Percentiles rank a stretch among this genome's conserved stretches.
Conservation (phyloP, 208 protist species). For the Leishmania tarentolae region DNA sequence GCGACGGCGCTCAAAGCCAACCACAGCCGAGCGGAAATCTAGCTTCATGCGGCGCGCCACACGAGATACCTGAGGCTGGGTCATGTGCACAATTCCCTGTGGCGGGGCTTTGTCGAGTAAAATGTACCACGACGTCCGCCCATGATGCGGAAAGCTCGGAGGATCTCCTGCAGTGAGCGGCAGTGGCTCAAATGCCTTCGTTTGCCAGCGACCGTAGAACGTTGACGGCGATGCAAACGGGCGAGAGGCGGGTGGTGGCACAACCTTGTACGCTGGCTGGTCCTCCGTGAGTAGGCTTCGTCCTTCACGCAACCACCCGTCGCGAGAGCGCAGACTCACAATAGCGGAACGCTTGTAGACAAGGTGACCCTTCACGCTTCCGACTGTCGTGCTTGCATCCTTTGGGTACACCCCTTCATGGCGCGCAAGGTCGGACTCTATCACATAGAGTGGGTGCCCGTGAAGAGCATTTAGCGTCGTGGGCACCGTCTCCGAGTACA, state of each 20-base stretch:
- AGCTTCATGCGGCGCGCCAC: conserved; percentile 84
- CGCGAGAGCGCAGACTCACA: conserved; percentile 75
- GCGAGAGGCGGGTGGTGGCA: conserved; percentile 78
- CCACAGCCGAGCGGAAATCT: conserved; percentile 77
- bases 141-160: conserved; percentile 68
- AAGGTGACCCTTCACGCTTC: conserved; percentile 79
- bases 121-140: conserved; percentile 85
- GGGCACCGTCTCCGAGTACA: conserved; percentile 82
- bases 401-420: conserved; percentile 87
- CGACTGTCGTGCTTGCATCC: conserved; percentile 71
- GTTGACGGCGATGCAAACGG: conserved; percentile 71
- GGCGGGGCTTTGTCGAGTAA: conserved; percentile 57
- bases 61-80: conserved; percentile 70
- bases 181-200: conserved; percentile 78
- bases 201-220: conserved; percentile 89
- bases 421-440: conserved; percentile 74
- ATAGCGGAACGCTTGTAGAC: conserved; percentile 91
- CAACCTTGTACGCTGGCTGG: conserved; percentile 74
- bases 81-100: conserved; percentile 69
- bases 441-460: conserved; percentile 86
- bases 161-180: conserved; percentile 58
- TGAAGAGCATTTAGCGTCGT: conserved; percentile 76
- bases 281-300: conserved; percentile 68
- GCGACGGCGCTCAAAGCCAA: conserved; percentile 71
- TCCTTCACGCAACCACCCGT: conserved; percentile 88